Percentiles rank a stretch among this genome's conserved stretches.
phyloP scores from a whole-genome alignment of 2,329 filamentous ascomycete genomes.

The Colletotrichum agaves region DNA sequence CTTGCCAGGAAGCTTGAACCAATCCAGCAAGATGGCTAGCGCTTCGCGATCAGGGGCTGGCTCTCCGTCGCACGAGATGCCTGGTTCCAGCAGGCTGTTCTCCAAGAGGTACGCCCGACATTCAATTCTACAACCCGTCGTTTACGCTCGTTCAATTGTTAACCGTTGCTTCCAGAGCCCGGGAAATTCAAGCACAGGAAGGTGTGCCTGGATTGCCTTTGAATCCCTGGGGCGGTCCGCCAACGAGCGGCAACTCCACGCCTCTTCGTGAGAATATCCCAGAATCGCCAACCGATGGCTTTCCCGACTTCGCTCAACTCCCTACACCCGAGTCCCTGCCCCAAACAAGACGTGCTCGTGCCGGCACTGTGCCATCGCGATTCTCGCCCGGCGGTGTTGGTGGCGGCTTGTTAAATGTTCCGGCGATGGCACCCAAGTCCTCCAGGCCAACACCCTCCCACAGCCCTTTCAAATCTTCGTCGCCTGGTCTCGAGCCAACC shows the following conservation, averaged over 20 bases:
- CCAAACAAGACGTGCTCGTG: constrained; percentile 82
- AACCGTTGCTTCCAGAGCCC: constrained; percentile 69
- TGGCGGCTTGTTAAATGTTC: constrained; percentile 67
- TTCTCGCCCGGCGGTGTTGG: constrained; percentile 82
- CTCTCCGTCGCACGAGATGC: constrained; percentile 94
- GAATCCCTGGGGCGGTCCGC: constrained; percentile 92
- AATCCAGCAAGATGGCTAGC: constrained; percentile 67
- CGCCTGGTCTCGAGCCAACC: constrained; percentile 62
- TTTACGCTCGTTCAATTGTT: neutral
- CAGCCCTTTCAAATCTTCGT: constrained; percentile 82
- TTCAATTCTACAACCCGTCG: constrained; percentile 31
- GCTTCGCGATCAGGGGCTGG: constrained; percentile 84
- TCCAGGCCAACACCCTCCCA: constrained; percentile 87
- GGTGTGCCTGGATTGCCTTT: constrained; percentile 76
- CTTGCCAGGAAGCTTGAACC: constrained; percentile 70
- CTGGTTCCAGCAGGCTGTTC: constrained; percentile 78
- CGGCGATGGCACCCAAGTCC: constrained; percentile 75
- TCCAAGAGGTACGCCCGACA: constrained; percentile 82
- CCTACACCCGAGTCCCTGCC: constrained; percentile 74
- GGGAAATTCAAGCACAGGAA: constrained; percentile 98
- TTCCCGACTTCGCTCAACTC: constrained; percentile 86
- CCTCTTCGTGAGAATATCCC: constrained; percentile 97
- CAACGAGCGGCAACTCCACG: constrained; percentile 95
- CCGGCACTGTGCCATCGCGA: constrained; percentile 94
- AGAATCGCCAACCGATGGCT: constrained; percentile 95